Percentiles rank a stretch among this genome's conserved stretches.
phyloP scores from a whole-genome alignment of 2,329 filamentous ascomycete species.

The Fusarium sulawesiense region DNA sequence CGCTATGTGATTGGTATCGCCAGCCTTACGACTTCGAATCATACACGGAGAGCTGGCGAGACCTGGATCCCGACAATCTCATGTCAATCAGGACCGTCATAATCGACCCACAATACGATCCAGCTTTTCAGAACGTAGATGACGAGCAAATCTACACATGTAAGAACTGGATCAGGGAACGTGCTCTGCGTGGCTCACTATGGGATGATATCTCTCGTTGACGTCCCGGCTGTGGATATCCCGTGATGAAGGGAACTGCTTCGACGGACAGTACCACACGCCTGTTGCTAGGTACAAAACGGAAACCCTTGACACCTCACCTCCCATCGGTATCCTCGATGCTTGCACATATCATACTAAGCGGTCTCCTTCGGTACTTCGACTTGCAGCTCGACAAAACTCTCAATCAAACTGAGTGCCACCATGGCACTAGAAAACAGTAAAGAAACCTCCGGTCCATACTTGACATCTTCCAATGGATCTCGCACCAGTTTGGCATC shows the following conservation, averaged over 20 bases:
- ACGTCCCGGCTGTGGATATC: not conserved
- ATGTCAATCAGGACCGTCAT: not conserved
- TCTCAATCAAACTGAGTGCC: constrained; percentile 11
- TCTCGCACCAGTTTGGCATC: not conserved
- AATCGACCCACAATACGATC: not conserved
- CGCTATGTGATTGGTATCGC: not conserved
- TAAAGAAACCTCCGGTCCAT: not conserved
- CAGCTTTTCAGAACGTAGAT: not conserved
- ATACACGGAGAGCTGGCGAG: not conserved
- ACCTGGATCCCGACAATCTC: constrained; percentile 5
- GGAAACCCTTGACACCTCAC: not conserved
- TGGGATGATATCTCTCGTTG: constrained; percentile 11
- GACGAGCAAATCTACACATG: not conserved
- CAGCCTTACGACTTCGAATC: not conserved
- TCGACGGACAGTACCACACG: constrained; percentile 14
- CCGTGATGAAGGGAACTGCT: not conserved
- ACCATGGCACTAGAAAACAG: constrained; percentile 14
- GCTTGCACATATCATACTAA: too few species aligned
- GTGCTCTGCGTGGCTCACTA: constrained; percentile 5
- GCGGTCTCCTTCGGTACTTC: not conserved
- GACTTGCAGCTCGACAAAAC: constrained; percentile 1
- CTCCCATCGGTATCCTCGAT: not conserved
- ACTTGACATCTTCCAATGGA: not conserved
- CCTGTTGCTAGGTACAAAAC: not conserved
- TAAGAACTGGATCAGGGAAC: constrained; percentile 17